A percentile compares a stretch with the other conserved stretches of the same genome.
Evolutionary conservation across 306 rosid species (phyloP).

Genomic region (Gynostemma pentaphyllum): DNA sequence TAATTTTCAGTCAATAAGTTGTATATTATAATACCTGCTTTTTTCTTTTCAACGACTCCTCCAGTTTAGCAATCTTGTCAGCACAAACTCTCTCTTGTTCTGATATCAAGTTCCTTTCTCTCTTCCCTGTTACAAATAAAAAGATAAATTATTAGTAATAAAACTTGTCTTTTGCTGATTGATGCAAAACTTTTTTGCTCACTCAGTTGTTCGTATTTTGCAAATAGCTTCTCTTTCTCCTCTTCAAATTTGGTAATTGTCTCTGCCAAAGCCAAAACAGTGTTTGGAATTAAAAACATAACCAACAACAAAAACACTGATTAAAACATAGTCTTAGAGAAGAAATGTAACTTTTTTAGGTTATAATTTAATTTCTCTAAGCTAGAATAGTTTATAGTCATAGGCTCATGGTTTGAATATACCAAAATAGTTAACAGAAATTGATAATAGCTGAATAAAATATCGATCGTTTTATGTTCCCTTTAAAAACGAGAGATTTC

Average conservation of each 20-base stretch:
- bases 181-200: constrained; percentile 16
- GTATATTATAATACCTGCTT: constrained; percentile 43
- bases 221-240: constrained; percentile 73
- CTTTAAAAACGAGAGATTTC: background rate
- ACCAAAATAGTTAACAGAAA: background rate
- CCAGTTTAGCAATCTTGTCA: constrained; percentile 58
- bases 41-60: constrained; percentile 78
- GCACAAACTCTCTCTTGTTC: constrained; percentile 69
- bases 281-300: background rate
- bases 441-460: background rate
- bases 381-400: background rate
- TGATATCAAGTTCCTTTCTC: constrained; percentile 52
- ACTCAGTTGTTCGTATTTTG: constrained; percentile 82
- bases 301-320: background rate
- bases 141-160: background rate
- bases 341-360: background rate
- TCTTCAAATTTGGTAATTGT: constrained; percentile 78
- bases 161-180: background rate
- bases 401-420: background rate
- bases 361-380: too few species aligned
- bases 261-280: constrained; percentile 31
- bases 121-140: constrained; percentile 47
- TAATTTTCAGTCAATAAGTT: background rate
- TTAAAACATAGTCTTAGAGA: background rate
- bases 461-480: background rate